phyloP scores from a whole-genome alignment of 139 green algal genomes.

The Volvox africanus region DNA sequence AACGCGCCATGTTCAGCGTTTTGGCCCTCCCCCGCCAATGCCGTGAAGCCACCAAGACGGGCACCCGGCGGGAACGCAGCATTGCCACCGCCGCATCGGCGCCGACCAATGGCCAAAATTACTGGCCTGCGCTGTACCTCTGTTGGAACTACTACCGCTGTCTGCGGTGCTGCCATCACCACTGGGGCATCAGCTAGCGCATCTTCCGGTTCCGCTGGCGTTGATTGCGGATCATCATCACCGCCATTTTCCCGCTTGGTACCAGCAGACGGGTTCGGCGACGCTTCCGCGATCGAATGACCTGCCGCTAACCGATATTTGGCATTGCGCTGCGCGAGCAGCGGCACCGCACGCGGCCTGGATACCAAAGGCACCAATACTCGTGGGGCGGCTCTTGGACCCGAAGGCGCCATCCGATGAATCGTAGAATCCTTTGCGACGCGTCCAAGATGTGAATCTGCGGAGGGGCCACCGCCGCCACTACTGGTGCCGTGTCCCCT shows the following conservation, averaged over 20 bases:
- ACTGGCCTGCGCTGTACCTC: not conserved
- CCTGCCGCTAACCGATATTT: not conserved
- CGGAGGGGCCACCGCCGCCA: too few relatives aligned
- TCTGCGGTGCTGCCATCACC: too few relatives aligned
- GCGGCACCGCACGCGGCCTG: not conserved
- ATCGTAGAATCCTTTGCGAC: too few relatives aligned
- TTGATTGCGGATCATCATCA: too few relatives aligned
- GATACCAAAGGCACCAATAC: not conserved
- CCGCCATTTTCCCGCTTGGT: not conserved
- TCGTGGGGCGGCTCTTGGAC: not conserved
- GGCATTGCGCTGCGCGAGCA: not conserved
- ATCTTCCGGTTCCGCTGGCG: too few relatives aligned
- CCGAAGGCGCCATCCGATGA: too few relatives aligned
- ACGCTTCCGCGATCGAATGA: not conserved
- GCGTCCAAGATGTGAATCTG: too few relatives aligned
- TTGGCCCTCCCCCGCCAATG: not conserved
- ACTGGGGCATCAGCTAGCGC: not conserved
- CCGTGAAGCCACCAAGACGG: not conserved
- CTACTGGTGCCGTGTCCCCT: too few relatives aligned
- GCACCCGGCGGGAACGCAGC: not conserved
- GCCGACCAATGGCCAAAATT: not conserved
- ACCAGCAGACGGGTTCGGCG: not conserved
- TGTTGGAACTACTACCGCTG: not conserved
- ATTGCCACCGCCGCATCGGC: not conserved
- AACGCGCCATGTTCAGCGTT: not conserved